Conservation (phyloP, 352 stramenopile genomes). For the Globisporangium sylvaticum region DNA sequence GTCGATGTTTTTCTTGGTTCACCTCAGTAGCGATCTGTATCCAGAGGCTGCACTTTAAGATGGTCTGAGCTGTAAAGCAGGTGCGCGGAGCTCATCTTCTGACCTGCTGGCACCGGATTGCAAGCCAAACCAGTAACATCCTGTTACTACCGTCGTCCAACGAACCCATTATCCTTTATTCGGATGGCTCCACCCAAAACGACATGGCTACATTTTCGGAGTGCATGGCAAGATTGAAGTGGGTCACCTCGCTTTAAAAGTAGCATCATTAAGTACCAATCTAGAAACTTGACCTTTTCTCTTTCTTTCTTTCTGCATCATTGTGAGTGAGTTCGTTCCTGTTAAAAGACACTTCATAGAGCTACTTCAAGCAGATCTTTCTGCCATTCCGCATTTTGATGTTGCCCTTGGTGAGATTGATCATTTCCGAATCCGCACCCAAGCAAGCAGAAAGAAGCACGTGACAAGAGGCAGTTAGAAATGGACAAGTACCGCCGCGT, state of each 20-base stretch:
- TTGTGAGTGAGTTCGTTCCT: neutral
- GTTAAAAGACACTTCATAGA: slow-evolving; percentile 22
- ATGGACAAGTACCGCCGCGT: slow-evolving; percentile 85
- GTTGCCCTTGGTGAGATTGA: neutral
- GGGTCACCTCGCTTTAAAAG: neutral
- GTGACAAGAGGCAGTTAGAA: neutral
- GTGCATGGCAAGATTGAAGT: neutral
- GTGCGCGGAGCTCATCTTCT: too few species aligned
- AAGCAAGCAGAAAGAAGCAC: neutral
- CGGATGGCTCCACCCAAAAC: too few species aligned
- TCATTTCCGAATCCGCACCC: neutral
- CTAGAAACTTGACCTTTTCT: neutral
- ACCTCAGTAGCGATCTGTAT: too few species aligned
- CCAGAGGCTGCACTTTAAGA: too few species aligned
- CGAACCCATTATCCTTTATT: too few species aligned
- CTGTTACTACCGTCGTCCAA: too few species aligned
- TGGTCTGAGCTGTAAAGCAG: too few species aligned
- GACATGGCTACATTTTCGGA: slow-evolving; percentile 3
- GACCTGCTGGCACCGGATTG: too few species aligned
- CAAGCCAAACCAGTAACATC: too few species aligned
- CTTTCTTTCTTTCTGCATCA: neutral
- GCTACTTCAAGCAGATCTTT: slow-evolving; percentile 32
- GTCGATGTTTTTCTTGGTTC: too few species aligned
- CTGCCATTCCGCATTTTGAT: slow-evolving; percentile 6
- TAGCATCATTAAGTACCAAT: neutral